phyloP scores from a whole-genome alignment of 768 basidiomycete genomes.

The Suillus fuscotomentosus region DNA sequence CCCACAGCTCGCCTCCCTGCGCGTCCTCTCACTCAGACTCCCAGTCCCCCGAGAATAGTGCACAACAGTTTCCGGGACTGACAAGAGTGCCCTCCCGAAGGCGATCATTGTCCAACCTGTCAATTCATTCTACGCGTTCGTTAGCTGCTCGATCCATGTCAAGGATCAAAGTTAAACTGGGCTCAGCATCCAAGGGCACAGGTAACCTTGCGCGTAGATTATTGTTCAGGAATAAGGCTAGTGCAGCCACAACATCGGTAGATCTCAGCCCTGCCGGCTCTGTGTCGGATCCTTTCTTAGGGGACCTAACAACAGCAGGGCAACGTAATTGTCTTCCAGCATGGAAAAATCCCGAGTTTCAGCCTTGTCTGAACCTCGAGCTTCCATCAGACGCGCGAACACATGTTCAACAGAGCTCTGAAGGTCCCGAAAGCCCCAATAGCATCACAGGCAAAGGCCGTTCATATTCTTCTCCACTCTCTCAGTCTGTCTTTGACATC shows the following conservation, averaged over 20 bases:
- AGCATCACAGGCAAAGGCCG: constrained; percentile 49
- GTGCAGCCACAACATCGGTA: constrained; percentile 14
- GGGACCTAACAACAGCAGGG: constrained; percentile 24
- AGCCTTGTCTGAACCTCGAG: not conserved
- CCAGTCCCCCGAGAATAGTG: constrained; percentile 13
- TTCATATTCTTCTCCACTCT: constrained; percentile 64
- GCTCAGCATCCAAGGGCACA: constrained; percentile 38
- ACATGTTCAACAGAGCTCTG: constrained; percentile 11
- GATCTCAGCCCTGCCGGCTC: not conserved
- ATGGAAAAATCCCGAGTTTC: constrained; percentile 38
- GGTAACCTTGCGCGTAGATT: constrained; percentile 58
- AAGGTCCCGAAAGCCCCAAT: constrained; percentile 17
- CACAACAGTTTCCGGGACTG: constrained; percentile 23
- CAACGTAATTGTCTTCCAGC: constrained; percentile 39
- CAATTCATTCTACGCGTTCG: constrained; percentile 41
- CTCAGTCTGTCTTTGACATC: constrained; percentile 59
- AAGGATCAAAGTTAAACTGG: constrained; percentile 46
- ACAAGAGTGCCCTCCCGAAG: constrained; percentile 43
- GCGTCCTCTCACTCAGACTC: constrained; percentile 20
- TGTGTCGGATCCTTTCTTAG: constrained; percentile 9
- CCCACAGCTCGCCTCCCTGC: constrained; percentile 38
- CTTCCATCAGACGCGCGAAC: not conserved
- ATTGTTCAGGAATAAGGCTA: constrained; percentile 41
- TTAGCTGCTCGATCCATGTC: constrained; percentile 46
- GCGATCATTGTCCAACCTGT: constrained; percentile 57